Evolutionary conservation across 495 filamentous ascomycete genomes (phyloP), one percentile per base, ranked within the genome.

Genomic region (Viridothelium virens): DNA sequence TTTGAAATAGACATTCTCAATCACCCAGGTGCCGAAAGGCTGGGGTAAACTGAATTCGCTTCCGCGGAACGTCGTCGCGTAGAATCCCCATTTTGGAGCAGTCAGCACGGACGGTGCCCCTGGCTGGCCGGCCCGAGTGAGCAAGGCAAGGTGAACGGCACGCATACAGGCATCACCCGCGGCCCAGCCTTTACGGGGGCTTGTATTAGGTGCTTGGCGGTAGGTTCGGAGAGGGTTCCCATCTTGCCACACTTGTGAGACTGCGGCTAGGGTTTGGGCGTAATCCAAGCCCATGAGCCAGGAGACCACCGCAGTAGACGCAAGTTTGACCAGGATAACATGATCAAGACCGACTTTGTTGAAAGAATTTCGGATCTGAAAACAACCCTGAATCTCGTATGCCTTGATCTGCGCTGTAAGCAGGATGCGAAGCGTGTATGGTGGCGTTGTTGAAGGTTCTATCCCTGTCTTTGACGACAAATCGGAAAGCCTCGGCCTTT

Each of bases 1-100:
- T 84, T 98, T 98, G 85, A 98, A 98, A 61, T 97, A 88, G 56
- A 98, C 90, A 75, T 97, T 98, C 85, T 98, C 94, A 93, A 98
- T 97, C 63, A 98, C 95, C 77, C 97, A 98, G 83, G 88, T 93
- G 70, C 92, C 93, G 74, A 97, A 98, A 50, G 87, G 86, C 61
- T 95, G 86, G 80, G 97, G 94, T 83, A 96, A 97, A 75, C 90
- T 78, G 79, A 98, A 98, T 75, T 89, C 90, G 74, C 94, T 89
- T 78, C 90, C 91, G 82, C 92, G 90, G 84, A 98, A 98, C 64
- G 92, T 82, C 65, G 96, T 92, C 74, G 97, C 94, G 77, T 98
- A 98, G 85, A 97, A 98, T 50, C 94, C 94, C 94, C 94, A 98
- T 66, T 86, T 87, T 25, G 93, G 94, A 10, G 94, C 91, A 31